Evolutionary conservation across 1,139 yeast species (phyloP).

Genomic region (Debaryomyces nepalensis): DNA sequence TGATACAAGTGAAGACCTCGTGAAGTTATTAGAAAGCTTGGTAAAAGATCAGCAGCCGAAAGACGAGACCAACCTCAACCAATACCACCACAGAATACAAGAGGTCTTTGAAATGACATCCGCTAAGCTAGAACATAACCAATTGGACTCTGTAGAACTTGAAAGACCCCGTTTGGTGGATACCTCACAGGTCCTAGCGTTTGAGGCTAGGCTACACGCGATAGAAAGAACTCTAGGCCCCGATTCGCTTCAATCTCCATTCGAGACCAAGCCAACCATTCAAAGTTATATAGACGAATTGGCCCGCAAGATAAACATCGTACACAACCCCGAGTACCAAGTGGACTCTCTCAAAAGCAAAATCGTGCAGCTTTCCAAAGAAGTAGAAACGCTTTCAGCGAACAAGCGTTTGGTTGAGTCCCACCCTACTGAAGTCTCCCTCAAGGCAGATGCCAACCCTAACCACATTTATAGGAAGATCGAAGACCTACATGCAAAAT

Average conservation of each 20-base stretch:
- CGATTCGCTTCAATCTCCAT: slow-evolving; percentile 14
- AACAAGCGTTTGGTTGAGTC: slow-evolving; percentile 20
- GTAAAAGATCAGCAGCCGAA: neutral
- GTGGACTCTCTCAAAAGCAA: slow-evolving; percentile 25
- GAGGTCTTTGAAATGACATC: slow-evolving; percentile 15
- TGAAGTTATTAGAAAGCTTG: slow-evolving; percentile 15
- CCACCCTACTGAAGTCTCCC: neutral
- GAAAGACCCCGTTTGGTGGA: slow-evolving; percentile 8
- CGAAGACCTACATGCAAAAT: slow-evolving; percentile 39
- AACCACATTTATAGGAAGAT: slow-evolving; percentile 29
- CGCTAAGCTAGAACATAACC: neutral
- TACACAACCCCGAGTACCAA: slow-evolving; percentile 41
- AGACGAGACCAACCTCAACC: slow-evolving; percentile 8
- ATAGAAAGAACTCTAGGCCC: slow-evolving; percentile 30
- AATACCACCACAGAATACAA: slow-evolving; percentile 12
- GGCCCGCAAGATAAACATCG: slow-evolving; percentile 38
- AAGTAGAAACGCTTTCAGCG: slow-evolving; percentile 24
- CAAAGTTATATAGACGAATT: slow-evolving; percentile 38
- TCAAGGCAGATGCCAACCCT: slow-evolving; percentile 4
- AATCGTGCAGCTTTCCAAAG: slow-evolving; percentile 20
- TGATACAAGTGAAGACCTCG: slow-evolving; percentile 11
- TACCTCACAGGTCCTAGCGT: slow-evolving; percentile 20
- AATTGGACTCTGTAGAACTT: neutral
- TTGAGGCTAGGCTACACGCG: slow-evolving; percentile 30
- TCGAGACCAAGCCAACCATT: slow-evolving; percentile 13